Conservation (phyloP, 2,329 filamentous ascomycete species). For the Arthrobotrys conoides region DNA sequence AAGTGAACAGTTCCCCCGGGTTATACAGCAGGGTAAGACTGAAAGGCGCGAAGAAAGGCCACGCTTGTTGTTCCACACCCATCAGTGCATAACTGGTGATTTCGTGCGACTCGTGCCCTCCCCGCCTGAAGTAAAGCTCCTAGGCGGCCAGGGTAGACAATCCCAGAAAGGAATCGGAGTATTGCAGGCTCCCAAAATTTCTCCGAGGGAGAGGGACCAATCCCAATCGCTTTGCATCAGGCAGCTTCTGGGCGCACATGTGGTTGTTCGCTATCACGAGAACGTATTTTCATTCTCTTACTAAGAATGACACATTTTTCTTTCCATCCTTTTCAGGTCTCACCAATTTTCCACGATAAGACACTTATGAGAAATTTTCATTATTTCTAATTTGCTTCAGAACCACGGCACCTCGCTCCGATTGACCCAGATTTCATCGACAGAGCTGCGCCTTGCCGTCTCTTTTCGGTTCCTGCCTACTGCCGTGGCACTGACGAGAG, state of each 20-base stretch:
- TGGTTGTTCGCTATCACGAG: neutral
- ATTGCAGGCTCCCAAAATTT: neutral
- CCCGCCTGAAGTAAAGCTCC: neutral
- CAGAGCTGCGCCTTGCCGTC: conserved; percentile 5
- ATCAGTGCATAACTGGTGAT: conserved; percentile 11
- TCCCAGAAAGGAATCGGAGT: neutral
- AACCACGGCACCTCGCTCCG: conserved; percentile 32
- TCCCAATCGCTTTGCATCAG: conserved; percentile 13
- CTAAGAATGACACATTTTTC: conserved; percentile 19
- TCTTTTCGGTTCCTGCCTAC: conserved; percentile 34
- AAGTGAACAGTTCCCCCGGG: conserved; percentile 12
- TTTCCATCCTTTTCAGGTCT: conserved; percentile 8
- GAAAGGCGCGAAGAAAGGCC: conserved; percentile 16
- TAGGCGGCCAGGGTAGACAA: conserved; percentile 16
- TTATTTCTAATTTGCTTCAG: conserved; percentile 13
- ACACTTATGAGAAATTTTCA: neutral
- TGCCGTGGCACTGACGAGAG: neutral
- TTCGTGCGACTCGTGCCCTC: conserved; percentile 25
- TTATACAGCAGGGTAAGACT: conserved; percentile 26
- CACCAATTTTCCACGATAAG: conserved; percentile 15
- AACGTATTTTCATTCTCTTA: conserved; percentile 11
- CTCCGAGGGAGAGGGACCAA: neutral
- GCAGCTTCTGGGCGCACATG: conserved; percentile 5
- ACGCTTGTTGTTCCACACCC: conserved; percentile 55
- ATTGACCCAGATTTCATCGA: conserved; percentile 27